These are phyloP conservation scores for Candida awuae DNA, from an alignment of 805 yeast genomes.

Conservation along the genomic window DNA sequence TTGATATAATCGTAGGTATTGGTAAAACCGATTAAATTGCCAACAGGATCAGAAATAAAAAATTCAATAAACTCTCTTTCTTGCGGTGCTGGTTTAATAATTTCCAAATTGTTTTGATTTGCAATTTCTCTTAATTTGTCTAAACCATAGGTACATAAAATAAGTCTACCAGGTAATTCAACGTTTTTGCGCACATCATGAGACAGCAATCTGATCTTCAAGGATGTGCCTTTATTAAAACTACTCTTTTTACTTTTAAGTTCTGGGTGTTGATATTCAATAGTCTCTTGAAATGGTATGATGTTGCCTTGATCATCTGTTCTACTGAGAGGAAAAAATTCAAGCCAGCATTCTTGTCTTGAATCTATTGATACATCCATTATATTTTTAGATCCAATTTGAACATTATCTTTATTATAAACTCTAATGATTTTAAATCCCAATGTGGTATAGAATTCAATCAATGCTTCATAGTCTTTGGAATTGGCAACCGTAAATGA, in stretches of 20 bases:
- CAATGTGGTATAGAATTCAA: slow-evolving; percentile 49
- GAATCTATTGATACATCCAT: slow-evolving; percentile 60
- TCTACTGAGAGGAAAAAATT: slow-evolving; percentile 46
- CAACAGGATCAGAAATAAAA: slow-evolving; percentile 56
- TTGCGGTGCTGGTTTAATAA: slow-evolving; percentile 12
- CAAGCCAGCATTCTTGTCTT: slow-evolving; percentile 63
- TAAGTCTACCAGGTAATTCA: slow-evolving; percentile 30
- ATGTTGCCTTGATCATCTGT: slow-evolving; percentile 14
- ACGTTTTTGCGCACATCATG: slow-evolving; percentile 29
- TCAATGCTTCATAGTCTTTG: slow-evolving; percentile 36
- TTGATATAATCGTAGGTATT: slow-evolving; percentile 16
- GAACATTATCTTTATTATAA: slow-evolving; percentile 45
- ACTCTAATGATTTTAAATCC: slow-evolving; percentile 57
- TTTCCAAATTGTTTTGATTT: slow-evolving; percentile 14
- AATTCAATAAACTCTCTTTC: slow-evolving; percentile 17
- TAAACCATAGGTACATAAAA: slow-evolving; percentile 36
- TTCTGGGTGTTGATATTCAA: slow-evolving; percentile 21
- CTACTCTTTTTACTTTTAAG: slow-evolving; percentile 6
- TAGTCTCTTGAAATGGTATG: slow-evolving; percentile 33
- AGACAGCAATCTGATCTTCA: slow-evolving; percentile 38
- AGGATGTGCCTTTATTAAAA: slow-evolving; percentile 35
- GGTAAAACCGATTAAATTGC: slow-evolving; percentile 50
- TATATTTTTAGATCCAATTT: slow-evolving; percentile 5
- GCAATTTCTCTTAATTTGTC: slow-evolving; percentile 20
- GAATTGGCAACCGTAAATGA: slow-evolving; percentile 53